phyloP scores from a whole-genome alignment of 2,329 filamentous ascomycete species.

The Monascus ruber region DNA sequence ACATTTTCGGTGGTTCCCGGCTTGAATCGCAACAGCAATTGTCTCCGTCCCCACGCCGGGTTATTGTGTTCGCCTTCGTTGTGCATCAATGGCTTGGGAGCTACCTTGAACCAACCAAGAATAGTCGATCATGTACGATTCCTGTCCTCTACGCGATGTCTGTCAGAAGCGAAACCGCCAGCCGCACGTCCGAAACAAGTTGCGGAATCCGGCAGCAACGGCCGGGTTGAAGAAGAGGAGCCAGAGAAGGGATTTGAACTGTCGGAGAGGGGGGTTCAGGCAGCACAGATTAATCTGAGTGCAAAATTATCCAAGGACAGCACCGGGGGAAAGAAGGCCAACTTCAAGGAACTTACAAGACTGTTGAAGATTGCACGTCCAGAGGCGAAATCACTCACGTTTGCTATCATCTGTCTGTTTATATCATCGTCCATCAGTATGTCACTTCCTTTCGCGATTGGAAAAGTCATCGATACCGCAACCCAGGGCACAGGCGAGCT shows the following conservation, averaged over 20 bases:
- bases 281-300: constrained; percentile 78
- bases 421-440: constrained; percentile 89
- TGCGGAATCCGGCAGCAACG: constrained; percentile 17
- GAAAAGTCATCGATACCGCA: constrained; percentile 85
- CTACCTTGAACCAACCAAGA: constrained; percentile 6
- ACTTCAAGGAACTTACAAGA: constrained; percentile 67
- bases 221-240: constrained; percentile 37
- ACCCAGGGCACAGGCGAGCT: constrained; percentile 60
- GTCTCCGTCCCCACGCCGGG: constrained; percentile 7
- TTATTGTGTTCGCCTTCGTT: constrained; percentile 5
- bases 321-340: constrained; percentile 42
- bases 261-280: constrained; percentile 75
- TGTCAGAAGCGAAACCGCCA: constrained; percentile 15
- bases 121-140: constrained; percentile 14
- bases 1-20: constrained; percentile 14
- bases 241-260: constrained; percentile 53
- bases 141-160: constrained; percentile 16
- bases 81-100: constrained; percentile 6
- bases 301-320: constrained; percentile 81
- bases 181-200: constrained; percentile 6
- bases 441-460: constrained; percentile 93
- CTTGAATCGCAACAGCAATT: constrained; percentile 9
- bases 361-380: constrained; percentile 81
- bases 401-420: constrained; percentile 75
- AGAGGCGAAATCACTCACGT: constrained; percentile 63